Evolutionary conservation across 139 green algal genomes (phyloP), one percentile per base, ranked within the genome.

Genomic region (Asterochloris erici): DNA sequence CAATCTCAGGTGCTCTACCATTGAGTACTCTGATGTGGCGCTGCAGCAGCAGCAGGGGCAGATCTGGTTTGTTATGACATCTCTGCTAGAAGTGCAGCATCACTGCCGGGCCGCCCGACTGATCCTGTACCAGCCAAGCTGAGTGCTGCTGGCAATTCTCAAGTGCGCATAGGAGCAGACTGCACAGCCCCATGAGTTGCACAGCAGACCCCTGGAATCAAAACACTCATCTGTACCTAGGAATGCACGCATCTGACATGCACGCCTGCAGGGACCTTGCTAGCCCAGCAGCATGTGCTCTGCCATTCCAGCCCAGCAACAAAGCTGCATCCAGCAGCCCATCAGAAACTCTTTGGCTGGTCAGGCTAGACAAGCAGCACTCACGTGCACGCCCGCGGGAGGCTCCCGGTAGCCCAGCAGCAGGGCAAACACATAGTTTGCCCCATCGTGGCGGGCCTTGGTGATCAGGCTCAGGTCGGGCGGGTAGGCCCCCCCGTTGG

Each of bases 401-500:
- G 97, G 96, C 66, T 99, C 97, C 12, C 96, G 89, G 94, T 99
- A 99, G 14, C 97, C 97, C 54, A 97, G 92, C 62, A 99, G 92
- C 81, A 99, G 93, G 10, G 94, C 86, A 87, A 98, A 99, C 24
- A 99, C 90, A 86, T 99, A 99, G 93, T 99, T 99, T 81, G 94
- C 88, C 63, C 97, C 97, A 84, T 99, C 89, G 87, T 99, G 97
- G 76, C 97, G 92, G 11, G 96, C 97, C 87, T 98, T 98, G 70
- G 93, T 95, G 83, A 99, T 99, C 29, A 99, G 91, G 61, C 89
- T 94, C 77, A 99, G 91, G 91, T 99, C 97, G 23, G 97, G 97
- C 9, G 97, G 97, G 90, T 99, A 99, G n/a, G 97, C 97, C 61
- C 97, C 97, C 63, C 96, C 96, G 86, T 99, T 99, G 84, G 96